Evolutionary conservation across 2,329 filamentous ascomycete species (phyloP).

Genomic region (Sclerotiophoma versabilis): DNA sequence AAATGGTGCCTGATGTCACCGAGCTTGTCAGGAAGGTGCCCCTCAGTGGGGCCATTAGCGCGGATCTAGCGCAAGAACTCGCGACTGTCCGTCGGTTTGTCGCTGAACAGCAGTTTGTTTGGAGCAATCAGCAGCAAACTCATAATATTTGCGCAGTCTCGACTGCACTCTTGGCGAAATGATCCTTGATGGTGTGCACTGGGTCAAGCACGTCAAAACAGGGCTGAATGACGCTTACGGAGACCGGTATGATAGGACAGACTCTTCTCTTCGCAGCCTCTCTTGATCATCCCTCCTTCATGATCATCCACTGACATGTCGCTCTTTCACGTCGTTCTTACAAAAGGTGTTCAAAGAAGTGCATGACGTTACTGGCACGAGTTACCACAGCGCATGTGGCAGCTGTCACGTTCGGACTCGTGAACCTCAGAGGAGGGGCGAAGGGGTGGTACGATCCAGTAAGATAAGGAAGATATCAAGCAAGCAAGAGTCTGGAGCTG

Average conservation of each 20-base stretch:
- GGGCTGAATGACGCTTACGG: conserved; percentile 12
- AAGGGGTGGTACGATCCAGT: no score
- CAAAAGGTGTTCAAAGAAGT: no score
- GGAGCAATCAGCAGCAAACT: conserved; percentile 3
- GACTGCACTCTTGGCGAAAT: background rate
- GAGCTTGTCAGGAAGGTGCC: conserved; percentile 2
- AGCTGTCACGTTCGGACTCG: no score
- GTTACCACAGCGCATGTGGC: no score
- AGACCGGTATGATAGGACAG: conserved; percentile 3
- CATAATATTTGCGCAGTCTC: conserved; percentile 8
- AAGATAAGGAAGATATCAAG: no score
- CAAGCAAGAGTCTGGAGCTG: no score
- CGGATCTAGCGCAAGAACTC: conserved; percentile 6
- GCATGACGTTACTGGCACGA: no score
- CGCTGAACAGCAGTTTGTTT: conserved; percentile 8
- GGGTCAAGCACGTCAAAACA: conserved; percentile 15
- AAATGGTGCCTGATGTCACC: conserved; percentile 13
- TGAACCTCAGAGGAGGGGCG: no score
- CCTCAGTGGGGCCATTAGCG: conserved; percentile 6
- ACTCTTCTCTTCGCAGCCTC: background rate
- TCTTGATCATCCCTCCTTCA: background rate
- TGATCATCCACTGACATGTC: no score
- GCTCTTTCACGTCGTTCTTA: no score
- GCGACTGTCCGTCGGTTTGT: conserved; percentile 12
- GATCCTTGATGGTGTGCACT: conserved; percentile 8